A percentile compares a stretch with the other conserved stretches of the same genome.
Conservation (phyloP, 164 flowering plant genomes). For the Hamamelis virginiana region DNA sequence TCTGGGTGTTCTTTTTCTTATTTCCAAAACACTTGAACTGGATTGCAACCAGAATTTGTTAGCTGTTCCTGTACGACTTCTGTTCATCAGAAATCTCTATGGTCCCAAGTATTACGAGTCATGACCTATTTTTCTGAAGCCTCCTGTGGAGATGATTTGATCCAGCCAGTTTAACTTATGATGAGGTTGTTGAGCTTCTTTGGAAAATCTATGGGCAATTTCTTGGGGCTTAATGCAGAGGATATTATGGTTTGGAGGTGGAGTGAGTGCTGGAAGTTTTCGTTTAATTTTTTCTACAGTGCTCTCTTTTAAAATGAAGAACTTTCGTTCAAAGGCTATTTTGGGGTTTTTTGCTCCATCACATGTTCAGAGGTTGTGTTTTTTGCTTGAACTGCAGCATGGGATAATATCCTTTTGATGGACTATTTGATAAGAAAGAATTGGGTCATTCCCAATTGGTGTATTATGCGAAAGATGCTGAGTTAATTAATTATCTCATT, state of each 20-base stretch:
- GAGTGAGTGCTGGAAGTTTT: background rate
- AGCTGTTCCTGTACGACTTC: too few species aligned
- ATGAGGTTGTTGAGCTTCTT: too few species aligned
- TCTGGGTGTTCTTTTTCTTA: too few species aligned
- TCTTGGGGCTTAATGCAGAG: background rate
- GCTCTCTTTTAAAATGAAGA: background rate
- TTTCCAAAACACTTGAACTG: too few species aligned
- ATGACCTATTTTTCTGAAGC: too few species aligned
- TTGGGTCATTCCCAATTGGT: background rate
- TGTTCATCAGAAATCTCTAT: too few species aligned
- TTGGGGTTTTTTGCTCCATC: slow-evolving; percentile 1
- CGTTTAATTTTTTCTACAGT: background rate
- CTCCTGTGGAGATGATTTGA: too few species aligned
- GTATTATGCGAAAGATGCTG: background rate
- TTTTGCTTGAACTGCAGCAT: background rate
- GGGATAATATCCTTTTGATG: background rate
- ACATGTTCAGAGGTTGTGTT: background rate
- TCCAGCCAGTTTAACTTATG: too few species aligned
- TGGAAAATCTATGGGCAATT: background rate
- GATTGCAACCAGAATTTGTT: too few species aligned
- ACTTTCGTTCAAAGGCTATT: background rate
- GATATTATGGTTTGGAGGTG: background rate
- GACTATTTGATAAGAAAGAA: background rate
- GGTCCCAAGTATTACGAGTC: too few species aligned
- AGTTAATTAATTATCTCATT: background rate